phyloP scores from a whole-genome alignment of 371 early-diverging fungal genomes.

The Syncephalastrum sp. region DNA sequence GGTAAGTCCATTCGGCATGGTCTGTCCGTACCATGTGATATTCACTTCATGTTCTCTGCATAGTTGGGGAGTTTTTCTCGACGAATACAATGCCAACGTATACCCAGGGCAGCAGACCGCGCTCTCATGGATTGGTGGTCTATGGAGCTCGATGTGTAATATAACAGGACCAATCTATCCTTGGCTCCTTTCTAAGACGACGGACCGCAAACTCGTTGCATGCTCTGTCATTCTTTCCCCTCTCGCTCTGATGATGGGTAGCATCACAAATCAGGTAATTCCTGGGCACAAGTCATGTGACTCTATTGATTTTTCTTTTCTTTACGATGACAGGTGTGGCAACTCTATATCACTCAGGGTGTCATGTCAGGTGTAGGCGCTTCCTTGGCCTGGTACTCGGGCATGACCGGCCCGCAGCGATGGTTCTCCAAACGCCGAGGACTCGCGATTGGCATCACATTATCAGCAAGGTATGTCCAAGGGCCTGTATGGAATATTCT shows the following conservation, averaged over 20 bases:
- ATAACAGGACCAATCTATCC: constrained; percentile 40
- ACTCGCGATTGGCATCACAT: constrained; percentile 43
- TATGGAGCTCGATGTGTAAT: constrained; percentile 36
- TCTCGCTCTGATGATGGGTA: constrained; percentile 59
- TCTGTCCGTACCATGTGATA: too few relatives aligned
- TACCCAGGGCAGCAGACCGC: constrained; percentile 32
- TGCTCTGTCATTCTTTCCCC: constrained; percentile 37
- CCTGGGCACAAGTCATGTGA: not conserved
- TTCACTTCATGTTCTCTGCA: not conserved
- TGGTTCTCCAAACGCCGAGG: constrained; percentile 20
- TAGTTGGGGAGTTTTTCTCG: constrained; percentile 32
- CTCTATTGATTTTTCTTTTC: not conserved
- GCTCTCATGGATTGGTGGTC: constrained; percentile 42
- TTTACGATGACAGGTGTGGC: constrained; percentile 19
- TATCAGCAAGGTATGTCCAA: constrained; percentile 40
- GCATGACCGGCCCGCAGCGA: constrained; percentile 14
- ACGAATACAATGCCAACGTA: constrained; percentile 35
- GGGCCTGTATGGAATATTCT: not conserved
- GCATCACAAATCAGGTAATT: constrained; percentile 51
- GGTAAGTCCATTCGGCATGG: too few relatives aligned
- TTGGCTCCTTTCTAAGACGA: constrained; percentile 29
- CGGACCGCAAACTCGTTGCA: constrained; percentile 14
- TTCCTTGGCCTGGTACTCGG: constrained; percentile 40
- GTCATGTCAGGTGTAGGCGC: constrained; percentile 56
- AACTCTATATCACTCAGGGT: constrained; percentile 24